Evolutionary conservation across 441 rosid genomes (phyloP), one percentile per base, ranked within the genome.

Genomic region (Iberis amara): DNA sequence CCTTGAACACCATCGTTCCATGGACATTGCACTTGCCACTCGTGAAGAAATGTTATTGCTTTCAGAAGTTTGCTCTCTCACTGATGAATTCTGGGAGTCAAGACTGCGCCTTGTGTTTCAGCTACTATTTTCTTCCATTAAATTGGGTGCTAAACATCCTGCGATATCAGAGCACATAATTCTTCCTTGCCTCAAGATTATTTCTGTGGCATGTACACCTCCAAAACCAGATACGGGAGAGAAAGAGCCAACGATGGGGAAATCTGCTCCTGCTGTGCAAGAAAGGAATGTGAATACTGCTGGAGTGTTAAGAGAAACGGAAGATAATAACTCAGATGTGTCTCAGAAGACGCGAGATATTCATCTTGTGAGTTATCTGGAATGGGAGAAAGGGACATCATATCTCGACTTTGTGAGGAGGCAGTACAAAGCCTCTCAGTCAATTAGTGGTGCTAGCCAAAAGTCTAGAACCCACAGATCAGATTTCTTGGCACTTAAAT

Each of bases 331-430:
- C 69, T 76, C 76, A 78, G 85, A 85, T 68, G 68, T 73, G 55
- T 79, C 91, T 55, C 76, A 79, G 32, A 89, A 77, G 79, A 72
- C 79, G 38, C 92, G 66, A 64, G 99, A 92, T 71, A 81, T 92
- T 68, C 88, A 86, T 57, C 79, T 92, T 61, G 69, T 92, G 28
- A 95, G 99, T 76, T 95, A 86, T 73, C 75, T 88, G 39, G 99
- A 95, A 73, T 95, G 99, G 99, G 97, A 91, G 69, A 85, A 76
- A 71, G 99, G 99, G 70, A 96, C 99, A 59, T 81, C 99, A n/a
- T 95, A 95, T 71, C 81, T 95, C 61, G 99, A 95, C 72, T 95
- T 95, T 82, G 99, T 95, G 65, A 80, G 99, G 79, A 89, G 99
- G 76, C 95, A 92, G 67, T 91, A 89, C 76, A 87, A 81, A 73